These are phyloP conservation scores for Marsdenia floribunda DNA, from an alignment of 257 asterid genomes.

Conservation along the genomic window DNA sequence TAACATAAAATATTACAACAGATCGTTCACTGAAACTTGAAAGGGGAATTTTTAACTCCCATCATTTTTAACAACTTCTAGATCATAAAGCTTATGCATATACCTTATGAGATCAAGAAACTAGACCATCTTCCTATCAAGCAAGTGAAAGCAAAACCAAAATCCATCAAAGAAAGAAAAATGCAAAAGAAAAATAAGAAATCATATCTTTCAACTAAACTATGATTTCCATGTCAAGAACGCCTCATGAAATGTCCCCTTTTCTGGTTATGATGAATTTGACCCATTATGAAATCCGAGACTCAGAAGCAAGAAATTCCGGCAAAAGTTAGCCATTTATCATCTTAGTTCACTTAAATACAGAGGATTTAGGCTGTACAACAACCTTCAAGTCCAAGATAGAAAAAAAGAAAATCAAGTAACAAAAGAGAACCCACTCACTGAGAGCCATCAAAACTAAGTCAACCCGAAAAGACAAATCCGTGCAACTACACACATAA, in stretches of 20 bases:
- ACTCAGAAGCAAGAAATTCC: not conserved
- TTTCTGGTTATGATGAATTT: not conserved
- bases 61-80: not conserved
- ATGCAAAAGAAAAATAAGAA: not conserved
- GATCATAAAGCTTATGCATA: not conserved
- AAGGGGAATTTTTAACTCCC: not conserved
- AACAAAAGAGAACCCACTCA: not conserved
- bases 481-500: not conserved
- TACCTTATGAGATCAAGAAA: slow-evolving; percentile 4
- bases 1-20: not conserved
- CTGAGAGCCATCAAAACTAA: not conserved
- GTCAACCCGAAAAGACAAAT: not conserved
- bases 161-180: not conserved
- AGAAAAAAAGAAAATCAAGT: not conserved
- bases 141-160: not conserved
- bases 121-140: not conserved
- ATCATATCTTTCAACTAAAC: not conserved
- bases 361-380: not conserved
- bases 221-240: not conserved
- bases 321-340: not conserved
- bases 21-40: not conserved
- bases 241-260: not conserved
- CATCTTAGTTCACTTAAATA: not conserved
- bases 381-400: not conserved
- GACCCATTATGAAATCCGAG: too few species aligned